Percentiles rank a stretch among this genome's conserved stretches.
Evolutionary conservation across 257 asterid species (phyloP).

Genomic region (Solanum phureja): DNA sequence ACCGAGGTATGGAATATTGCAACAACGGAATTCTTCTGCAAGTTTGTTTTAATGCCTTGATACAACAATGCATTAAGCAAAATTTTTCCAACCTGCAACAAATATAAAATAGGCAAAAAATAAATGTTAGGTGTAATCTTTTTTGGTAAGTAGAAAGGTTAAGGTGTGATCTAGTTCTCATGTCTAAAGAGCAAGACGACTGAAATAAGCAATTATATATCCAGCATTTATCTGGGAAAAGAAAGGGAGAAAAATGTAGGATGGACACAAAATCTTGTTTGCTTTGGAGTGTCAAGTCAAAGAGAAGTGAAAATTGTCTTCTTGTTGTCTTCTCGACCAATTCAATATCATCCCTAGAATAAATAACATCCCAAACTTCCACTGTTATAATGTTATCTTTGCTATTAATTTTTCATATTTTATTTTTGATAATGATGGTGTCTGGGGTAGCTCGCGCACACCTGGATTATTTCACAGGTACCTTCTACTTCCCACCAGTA

Average conservation of each 20-base stretch:
- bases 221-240: not conserved
- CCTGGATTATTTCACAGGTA: not conserved
- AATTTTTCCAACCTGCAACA: constrained; percentile 71
- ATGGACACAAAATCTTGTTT: not conserved
- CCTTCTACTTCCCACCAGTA: not conserved
- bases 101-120: not conserved
- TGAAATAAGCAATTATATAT: not conserved
- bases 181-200: not conserved
- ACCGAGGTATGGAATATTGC: constrained; percentile 72
- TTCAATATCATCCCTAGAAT: not conserved
- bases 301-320: not conserved
- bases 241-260: not conserved
- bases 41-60: constrained; percentile 74
- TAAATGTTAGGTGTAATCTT: not conserved
- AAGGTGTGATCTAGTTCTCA: not conserved
- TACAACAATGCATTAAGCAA: constrained; percentile 78
- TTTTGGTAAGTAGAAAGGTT: not conserved
- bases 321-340: not conserved
- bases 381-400: not conserved
- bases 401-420: not conserved
- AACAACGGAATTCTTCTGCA: constrained; percentile 34
- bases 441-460: not conserved
- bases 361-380: not conserved
- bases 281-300: not conserved
- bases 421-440: not conserved